These are phyloP conservation scores for Polytrichum formosum DNA, from an alignment of 225 moss, liverwort and hornwort species.

Conservation along the genomic window DNA sequence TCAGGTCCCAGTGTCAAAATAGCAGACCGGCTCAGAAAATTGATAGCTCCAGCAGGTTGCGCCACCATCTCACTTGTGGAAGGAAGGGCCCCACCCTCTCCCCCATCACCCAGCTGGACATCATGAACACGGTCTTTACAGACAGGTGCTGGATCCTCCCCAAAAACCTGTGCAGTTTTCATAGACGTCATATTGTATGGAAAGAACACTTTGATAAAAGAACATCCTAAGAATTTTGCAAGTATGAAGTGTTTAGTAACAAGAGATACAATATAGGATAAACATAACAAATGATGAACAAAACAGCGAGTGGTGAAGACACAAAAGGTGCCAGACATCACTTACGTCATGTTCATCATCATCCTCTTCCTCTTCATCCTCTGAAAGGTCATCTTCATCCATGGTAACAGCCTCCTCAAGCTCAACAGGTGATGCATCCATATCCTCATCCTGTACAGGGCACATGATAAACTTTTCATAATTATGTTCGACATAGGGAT, in stretches of 20 bases:
- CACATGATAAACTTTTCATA: no score
- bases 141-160: slow-evolving; percentile 75
- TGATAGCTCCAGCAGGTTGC: slow-evolving; percentile 56
- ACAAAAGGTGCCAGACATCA: slow-evolving; percentile 1
- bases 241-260: no score
- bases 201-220: no score
- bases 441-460: slow-evolving; percentile 70
- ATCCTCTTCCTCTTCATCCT: slow-evolving; percentile 91
- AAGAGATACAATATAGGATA: no score
- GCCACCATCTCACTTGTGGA: slow-evolving; percentile 78
- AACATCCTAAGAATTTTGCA: no score
- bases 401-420: slow-evolving; percentile 87
- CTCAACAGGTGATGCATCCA: slow-evolving; percentile 74
- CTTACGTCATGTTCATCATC: slow-evolving; percentile 89
- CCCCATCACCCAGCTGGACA: slow-evolving; percentile 86
- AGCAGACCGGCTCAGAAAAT: slow-evolving; percentile 60
- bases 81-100: slow-evolving; percentile 60
- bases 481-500: no score
- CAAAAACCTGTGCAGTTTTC: slow-evolving; percentile 61
- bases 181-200: no score
- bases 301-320: no score
- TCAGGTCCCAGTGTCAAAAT: slow-evolving; percentile 47
- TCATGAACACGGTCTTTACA: slow-evolving; percentile 94
- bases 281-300: no score
- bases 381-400: slow-evolving; percentile 92